Percentiles rank a stretch among this genome's conserved stretches.
Evolutionary conservation across 1,284 basidiomycete species (phyloP).

Genomic region (Takashimella tepidaria): DNA sequence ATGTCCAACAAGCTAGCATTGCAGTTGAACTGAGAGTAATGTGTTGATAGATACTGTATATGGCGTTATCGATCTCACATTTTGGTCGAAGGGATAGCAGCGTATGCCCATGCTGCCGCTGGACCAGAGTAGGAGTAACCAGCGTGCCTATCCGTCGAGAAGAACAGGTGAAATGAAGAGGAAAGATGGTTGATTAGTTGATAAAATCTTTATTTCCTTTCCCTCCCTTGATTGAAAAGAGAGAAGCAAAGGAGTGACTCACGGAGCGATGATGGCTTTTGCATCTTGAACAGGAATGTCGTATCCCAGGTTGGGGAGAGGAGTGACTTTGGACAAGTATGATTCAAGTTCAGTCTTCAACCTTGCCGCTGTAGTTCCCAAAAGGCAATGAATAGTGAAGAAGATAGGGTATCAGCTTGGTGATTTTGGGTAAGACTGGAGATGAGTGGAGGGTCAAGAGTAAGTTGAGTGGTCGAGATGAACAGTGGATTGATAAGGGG

Average conservation of each 20-base stretch:
- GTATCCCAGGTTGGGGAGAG: constrained; percentile 52
- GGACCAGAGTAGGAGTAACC: constrained; percentile 93
- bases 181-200: neutral
- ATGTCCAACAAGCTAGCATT: too few species aligned
- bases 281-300: constrained; percentile 64
- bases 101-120: constrained; percentile 94
- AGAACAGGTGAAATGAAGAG: neutral
- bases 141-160: constrained; percentile 66
- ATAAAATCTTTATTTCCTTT: too few species aligned
- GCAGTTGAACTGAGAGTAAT: too few species aligned
- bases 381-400: constrained; percentile 11
- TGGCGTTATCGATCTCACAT: constrained; percentile 57
- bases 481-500: neutral
- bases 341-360: constrained; percentile 59
- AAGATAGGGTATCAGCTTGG: constrained; percentile 3
- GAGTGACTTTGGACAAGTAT: constrained; percentile 62
- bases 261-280: constrained; percentile 97
- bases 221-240: neutral
- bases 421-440: constrained; percentile 12
- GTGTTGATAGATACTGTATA: too few species aligned
- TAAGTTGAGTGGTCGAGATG: constrained; percentile 6
- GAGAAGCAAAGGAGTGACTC: too few species aligned
- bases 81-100: constrained; percentile 68
- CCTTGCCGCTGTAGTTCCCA: constrained; percentile 54
- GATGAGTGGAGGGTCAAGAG: constrained; percentile 1